These are phyloP conservation scores for Wallemia ichthyophaga DNA, from an alignment of 1,284 basidiomycete genomes.

Conservation along the genomic window DNA sequence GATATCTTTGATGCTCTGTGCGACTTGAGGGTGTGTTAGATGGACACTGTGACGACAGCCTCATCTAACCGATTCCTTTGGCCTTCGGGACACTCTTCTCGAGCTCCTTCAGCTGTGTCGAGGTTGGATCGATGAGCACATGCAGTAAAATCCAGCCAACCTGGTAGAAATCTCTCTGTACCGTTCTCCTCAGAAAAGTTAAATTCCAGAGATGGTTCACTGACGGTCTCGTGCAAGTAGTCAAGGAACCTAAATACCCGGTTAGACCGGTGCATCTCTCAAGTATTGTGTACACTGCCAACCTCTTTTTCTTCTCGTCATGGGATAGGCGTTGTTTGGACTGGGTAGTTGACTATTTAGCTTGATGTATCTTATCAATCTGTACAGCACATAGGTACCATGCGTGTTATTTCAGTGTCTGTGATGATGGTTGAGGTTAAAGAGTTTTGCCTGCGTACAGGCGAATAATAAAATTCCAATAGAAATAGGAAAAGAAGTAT, in stretches of 20 bases:
- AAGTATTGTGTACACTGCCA: conserved; percentile 7
- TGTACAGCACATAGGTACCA: too few species aligned
- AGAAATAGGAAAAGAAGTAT: too few species aligned
- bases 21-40: conserved; percentile 22
- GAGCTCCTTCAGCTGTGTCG: conserved; percentile 42
- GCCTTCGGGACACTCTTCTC: conserved; percentile 39
- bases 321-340: conserved; percentile 14
- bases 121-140: neutral
- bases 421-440: too few species aligned
- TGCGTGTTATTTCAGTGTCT: too few species aligned
- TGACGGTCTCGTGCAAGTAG: conserved; percentile 61
- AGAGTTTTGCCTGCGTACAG: too few species aligned
- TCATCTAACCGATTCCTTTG: conserved; percentile 51
- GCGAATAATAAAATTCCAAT: too few species aligned
- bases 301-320: conserved; percentile 16
- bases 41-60: neutral
- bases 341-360: too few species aligned
- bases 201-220: conserved; percentile 8
- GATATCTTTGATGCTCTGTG: conserved; percentile 62
- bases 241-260: conserved; percentile 25
- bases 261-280: neutral
- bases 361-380: too few species aligned
- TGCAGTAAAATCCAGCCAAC: conserved; percentile 14
- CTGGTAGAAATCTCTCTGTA: conserved; percentile 58
- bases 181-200: too few species aligned